Evolutionary conservation across 208 protist species (phyloP).

Genomic region (Trypanosoma vivax): DNA sequence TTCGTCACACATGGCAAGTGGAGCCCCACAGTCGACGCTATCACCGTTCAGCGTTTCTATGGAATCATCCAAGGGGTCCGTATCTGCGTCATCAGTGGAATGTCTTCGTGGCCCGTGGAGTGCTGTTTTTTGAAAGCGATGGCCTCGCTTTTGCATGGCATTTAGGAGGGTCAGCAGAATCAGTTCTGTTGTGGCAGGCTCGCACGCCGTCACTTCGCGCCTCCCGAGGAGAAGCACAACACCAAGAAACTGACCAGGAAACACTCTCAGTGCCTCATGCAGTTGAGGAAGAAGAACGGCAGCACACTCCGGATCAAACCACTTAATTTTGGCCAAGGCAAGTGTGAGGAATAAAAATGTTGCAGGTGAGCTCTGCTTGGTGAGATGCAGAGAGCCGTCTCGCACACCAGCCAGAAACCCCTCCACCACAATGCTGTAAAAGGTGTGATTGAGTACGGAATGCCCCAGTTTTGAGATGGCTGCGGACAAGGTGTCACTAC

Average conservation of each 20-base stretch:
- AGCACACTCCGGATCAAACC: slow-evolving; percentile 28
- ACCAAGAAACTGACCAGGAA: slow-evolving; percentile 42
- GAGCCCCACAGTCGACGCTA: too few relatives aligned
- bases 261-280: slow-evolving; percentile 27
- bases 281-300: slow-evolving; percentile 36
- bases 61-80: too few relatives aligned
- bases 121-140: background rate
- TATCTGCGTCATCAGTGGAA: background rate
- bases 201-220: slow-evolving; percentile 32
- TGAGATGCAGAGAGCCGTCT: slow-evolving; percentile 17
- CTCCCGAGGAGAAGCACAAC: slow-evolving; percentile 47
- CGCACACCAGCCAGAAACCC: slow-evolving; percentile 24
- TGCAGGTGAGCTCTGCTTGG: slow-evolving; percentile 17
- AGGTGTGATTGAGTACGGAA: slow-evolving; percentile 29
- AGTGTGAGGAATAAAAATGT: slow-evolving; percentile 60
- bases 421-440: slow-evolving; percentile 29
- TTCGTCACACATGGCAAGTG: background rate
- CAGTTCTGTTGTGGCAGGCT: slow-evolving; percentile 24
- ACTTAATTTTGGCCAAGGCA: slow-evolving; percentile 51
- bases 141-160: slow-evolving; percentile 30
- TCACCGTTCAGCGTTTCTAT: too few relatives aligned
- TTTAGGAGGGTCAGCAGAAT: slow-evolving; percentile 36
- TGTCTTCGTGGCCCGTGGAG: slow-evolving; percentile 5
- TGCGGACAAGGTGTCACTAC: background rate
- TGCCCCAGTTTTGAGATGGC: slow-evolving; percentile 13